Conservation (phyloP, 1,139 yeast species). For the Lodderomyces beijingensis region DNA sequence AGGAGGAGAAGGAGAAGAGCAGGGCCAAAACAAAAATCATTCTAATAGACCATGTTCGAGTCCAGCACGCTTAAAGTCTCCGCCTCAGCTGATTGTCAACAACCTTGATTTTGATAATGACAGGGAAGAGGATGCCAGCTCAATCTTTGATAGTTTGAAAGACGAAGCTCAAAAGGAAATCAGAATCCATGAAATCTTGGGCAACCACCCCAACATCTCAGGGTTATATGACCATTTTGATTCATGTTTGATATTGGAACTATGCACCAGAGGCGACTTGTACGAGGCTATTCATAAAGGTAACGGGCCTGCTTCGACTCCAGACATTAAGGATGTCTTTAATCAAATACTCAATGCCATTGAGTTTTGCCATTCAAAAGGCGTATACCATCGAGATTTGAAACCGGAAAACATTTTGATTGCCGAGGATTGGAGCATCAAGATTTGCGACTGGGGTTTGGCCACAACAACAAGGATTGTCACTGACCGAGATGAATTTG, state of each 20-base stretch:
- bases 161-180: conserved; percentile 81
- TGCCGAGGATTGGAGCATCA: conserved; percentile 73
- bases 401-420: conserved; percentile 87
- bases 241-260: conserved; percentile 77
- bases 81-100: conserved; percentile 15
- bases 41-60: conserved; percentile 31
- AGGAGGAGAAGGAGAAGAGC: conserved; percentile 8
- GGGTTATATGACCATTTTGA: conserved; percentile 72
- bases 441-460: conserved; percentile 88
- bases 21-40: too few species aligned
- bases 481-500: conserved; percentile 59
- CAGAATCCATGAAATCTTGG: conserved; percentile 64
- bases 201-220: conserved; percentile 62
- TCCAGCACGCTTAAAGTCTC: conserved; percentile 31
- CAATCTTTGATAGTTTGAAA: conserved; percentile 33
- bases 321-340: conserved; percentile 71
- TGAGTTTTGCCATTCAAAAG: conserved; percentile 66
- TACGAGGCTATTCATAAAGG: conserved; percentile 88
- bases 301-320: conserved; percentile 73
- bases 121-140: conserved; percentile 15
- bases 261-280: conserved; percentile 86
- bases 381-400: conserved; percentile 82
- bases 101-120: conserved; percentile 6
- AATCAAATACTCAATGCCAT: conserved; percentile 75
- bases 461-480: conserved; percentile 67